Base-by-base conservation (phyloP, 768 basidiomycete genomes). In the Auriscalpium microsporum region DNA sequence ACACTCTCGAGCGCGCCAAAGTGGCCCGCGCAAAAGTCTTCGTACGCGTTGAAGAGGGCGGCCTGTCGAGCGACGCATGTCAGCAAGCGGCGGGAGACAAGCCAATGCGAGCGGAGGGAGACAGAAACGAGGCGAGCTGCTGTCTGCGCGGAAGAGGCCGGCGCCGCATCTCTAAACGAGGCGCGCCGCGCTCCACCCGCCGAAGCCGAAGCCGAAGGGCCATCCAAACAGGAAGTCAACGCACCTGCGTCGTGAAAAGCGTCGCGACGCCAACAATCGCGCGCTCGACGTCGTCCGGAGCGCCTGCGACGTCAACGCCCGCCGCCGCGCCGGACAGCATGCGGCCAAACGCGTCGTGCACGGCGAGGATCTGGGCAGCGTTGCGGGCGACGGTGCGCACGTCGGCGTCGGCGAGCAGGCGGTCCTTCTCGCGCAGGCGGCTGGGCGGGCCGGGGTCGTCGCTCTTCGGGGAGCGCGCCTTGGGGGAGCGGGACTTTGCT, bases 1-100 rank as follows among this genome's bases (percentile, higher is more conserved):
- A 95, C 74, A 21, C 91, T 67, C 58, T 87, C 82, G 54, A 87
- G 73, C 0, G 93, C 94, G 61, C 89, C 86, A 50, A 82, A 79
- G 64, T 97, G 94, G 0, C 85, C 85, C 0, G 90, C 81, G 65
- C 95, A 98, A 64, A 93, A 97, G 11, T 78, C 71, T 67, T 93
- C 82, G 71, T 99, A 99, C 1, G 82, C 75, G 55, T 79, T 76
- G 61, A 95, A 95, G 38, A 76, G 72, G 14, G 83, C 73, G 23
- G 84, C 86, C 92, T 95, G 61, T 6, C 38, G 56, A 58, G 51
- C 53, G 40, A 11, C 63, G 5, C 28, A 28, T 28, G 28, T 28
- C 28, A 28, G 28, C 28, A 4, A 28, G 21, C 28, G 28, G 28
- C 7, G 7, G 2, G 7, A 28, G 28, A 5, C 28, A 28, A 28